Percentiles rank a stretch among this genome's conserved stretches.
Evolutionary conservation across 345 rosid genomes (phyloP).

Genomic region (sweet orange (Citrus sinensis)): DVS_A1.0 CM039169.1:33405501-33406000

Average conservation of each 20-base stretch:
- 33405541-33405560: conserved; percentile 29
- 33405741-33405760: conserved; percentile 39
- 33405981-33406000: conserved; percentile 21
- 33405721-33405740: conserved; percentile 30
- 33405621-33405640: conserved; percentile 9
- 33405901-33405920: conserved; percentile 23
- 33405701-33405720: conserved; percentile 89
- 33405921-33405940: conserved; percentile 10
- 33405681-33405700: conserved; percentile 36
- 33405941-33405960: conserved; percentile 15
- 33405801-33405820: conserved; percentile 20
- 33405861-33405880: conserved; percentile 8
- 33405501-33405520: conserved; percentile 47
- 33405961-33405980: conserved; percentile 21
- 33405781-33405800: conserved; percentile 28
- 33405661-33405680: background rate
- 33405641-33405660: background rate
- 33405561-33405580: conserved; percentile 37
- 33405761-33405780: conserved; percentile 39
- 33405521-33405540: conserved; percentile 46
- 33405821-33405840: conserved; percentile 20
- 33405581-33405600: conserved; percentile 58
- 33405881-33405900: conserved; percentile 25
- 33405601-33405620: conserved; percentile 50
- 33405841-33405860: conserved; percentile 35